phyloP scores from a whole-genome alignment of 1,139 yeast species.

The Pichia sp. region DNA sequence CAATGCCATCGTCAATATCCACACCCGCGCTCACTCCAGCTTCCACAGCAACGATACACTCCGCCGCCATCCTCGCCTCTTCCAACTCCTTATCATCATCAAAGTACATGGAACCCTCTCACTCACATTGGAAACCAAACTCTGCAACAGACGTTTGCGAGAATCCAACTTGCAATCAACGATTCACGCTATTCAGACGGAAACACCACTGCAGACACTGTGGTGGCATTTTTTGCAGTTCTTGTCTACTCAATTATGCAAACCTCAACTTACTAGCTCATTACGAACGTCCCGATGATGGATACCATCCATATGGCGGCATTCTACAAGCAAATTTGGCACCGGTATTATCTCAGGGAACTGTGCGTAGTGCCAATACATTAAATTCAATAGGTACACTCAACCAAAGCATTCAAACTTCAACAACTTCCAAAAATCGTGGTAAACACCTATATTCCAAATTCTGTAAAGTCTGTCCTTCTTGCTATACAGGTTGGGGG shows the following conservation, averaged over 20 bases:
- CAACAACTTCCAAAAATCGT: neutral
- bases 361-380: slow-evolving; percentile 4
- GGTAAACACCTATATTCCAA: no score
- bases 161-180: slow-evolving; percentile 16
- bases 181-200: slow-evolving; percentile 33
- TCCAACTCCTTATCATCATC: neutral
- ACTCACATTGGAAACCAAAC: slow-evolving; percentile 28
- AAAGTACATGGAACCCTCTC: slow-evolving; percentile 25
- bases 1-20: no score
- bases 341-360: slow-evolving; percentile 10
- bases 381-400: slow-evolving; percentile 5
- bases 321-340: neutral
- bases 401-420: neutral
- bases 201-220: slow-evolving; percentile 85
- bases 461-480: slow-evolving; percentile 24
- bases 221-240: slow-evolving; percentile 60
- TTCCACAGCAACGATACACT: no score
- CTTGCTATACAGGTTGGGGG: slow-evolving; percentile 22
- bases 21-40: no score
- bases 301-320: slow-evolving; percentile 22
- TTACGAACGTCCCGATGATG: slow-evolving; percentile 43
- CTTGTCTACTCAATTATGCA: slow-evolving; percentile 43
- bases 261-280: slow-evolving; percentile 65
- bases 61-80: no score
- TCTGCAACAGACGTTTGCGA: slow-evolving; percentile 16